Base-by-base conservation (phyloP, 164 flowering plant genomes). In the Magnolia officinalis region DNA sequence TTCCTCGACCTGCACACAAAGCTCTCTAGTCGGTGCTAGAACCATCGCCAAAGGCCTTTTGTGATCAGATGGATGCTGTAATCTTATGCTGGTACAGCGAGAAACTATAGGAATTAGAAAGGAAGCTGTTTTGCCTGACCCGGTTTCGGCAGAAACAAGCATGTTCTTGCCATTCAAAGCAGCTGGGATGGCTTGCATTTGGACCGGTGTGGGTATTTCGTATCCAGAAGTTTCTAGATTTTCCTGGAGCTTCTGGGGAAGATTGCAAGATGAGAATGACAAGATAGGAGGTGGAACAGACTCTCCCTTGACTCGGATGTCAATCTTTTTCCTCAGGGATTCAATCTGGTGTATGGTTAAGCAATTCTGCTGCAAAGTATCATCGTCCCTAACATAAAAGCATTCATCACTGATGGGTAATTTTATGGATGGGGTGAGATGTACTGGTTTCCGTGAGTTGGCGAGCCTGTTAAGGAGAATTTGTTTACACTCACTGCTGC, bases 161-260 rank as follows among this genome's bases (percentile, higher is more conserved):
- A 93, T 76, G 83, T 85, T 89, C 78, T 87, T 86, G 10, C 98
- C 94, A 8, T n/a, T 69, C 77, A 91, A 82, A 77, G 95, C 98
- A 80, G 90, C 88, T 18, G 99, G 99, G 52, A 95, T 91, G 49
- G 93, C 90, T 86, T 93, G 99, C 98, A 95, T 95, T 79, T 95
- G 98, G 31, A 93, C 90, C 72, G 98, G 97, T 6, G 98, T 95
- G 3, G 98, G 99, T 74, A 89, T 87, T 75, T 85, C 96, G 82
- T 85, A 92, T 24, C 97, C 96, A 9, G 88, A 84, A 69, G 82
- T 76, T 82, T 93, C 97, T 70, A 92, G 79, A 84, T 95, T 95
- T 21, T 82, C 86, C 63, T 91, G 88, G 13, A 93, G 90, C 87
- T 84, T 89, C 63, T 80, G 79, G 58, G 90, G 90, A 70, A 95